phyloP scores from a whole-genome alignment of 2,329 filamentous ascomycete genomes.

The Fusarium sp. region DNA sequence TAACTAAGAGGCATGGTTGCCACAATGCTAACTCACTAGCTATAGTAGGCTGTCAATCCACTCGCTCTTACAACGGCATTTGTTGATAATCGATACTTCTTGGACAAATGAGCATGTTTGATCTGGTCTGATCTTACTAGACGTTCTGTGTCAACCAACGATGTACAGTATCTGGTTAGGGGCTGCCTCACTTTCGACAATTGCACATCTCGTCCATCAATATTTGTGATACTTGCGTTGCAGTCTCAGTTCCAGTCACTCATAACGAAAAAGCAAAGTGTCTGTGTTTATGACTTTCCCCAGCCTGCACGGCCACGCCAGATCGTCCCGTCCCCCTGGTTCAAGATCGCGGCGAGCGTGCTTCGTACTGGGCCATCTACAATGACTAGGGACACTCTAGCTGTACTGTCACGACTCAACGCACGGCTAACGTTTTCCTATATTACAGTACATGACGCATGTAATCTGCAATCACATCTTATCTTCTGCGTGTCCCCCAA shows the following conservation, averaged over 20 bases:
- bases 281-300: constrained; percentile 21
- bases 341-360: constrained; percentile 33
- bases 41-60: too few relatives aligned
- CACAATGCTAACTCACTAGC: background rate
- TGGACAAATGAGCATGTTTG: background rate
- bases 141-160: too few relatives aligned
- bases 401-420: constrained; percentile 16
- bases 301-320: constrained; percentile 32
- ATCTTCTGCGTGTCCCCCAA: constrained; percentile 14
- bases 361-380: constrained; percentile 28
- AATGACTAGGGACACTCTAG: constrained; percentile 21
- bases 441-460: constrained; percentile 22
- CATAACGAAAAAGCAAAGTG: constrained; percentile 24
- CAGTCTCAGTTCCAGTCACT: constrained; percentile 17
- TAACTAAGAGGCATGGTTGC: background rate
- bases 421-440: constrained; percentile 33
- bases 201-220: constrained; percentile 3
- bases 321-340: constrained; percentile 43
- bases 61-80: background rate
- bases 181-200: background rate
- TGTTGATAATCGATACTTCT: background rate
- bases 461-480: constrained; percentile 14
- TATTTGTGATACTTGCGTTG: constrained; percentile 25
- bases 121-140: background rate
- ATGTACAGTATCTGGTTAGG: background rate